Evolutionary conservation across 257 asterid genomes (phyloP), one percentile per base, ranked within the genome.

Genomic region (Penstemon davidsonii): DNA sequence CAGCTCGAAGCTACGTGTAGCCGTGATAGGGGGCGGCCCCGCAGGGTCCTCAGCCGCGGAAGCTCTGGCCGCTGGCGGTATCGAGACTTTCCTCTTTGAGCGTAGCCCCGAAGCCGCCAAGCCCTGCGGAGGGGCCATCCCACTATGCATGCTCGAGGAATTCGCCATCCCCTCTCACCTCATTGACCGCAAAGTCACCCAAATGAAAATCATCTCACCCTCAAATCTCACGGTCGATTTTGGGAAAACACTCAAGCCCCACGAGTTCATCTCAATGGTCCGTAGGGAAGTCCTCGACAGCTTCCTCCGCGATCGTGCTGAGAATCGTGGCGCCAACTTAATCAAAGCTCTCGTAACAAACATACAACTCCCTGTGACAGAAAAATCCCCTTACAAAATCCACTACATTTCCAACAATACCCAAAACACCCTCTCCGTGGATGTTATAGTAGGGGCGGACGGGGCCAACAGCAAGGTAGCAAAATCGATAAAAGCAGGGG

Each of bases 21-120:
- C 96, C n/a, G 96, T 87, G 0, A 79, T 90, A 2, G 96, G 96
- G 8, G 96, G 95, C 6, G 96, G 96, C 10, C 95, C 95, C 1
- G 96, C 96, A 3, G 96, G 96, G 6, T 87, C 96, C 59, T 87
- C 96, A 4, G 96, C 96, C 0, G 96, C 95, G 1, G 93, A 90
- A 77, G 88, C 91, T 37, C 73, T 90, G 40, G 93, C 93, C 74
- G 40, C 83, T 3, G 92, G 96, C 7, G 96, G 96, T 44, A 54
- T 90, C 9, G 95, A 90, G 74, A 90, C 95, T 0, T 90, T 81
- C 84, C 81, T 90, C 78, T 90, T 90, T 58, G 96, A 90, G 71
- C 91, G 96, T 72, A 82, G 86, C 81, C 87, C 88, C 5, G 76
- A 75, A 46, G 72, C 88, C 0, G 93, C 96, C 10, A 90, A 90